phyloP scores from a whole-genome alignment of 2,329 filamentous ascomycete species.

The Trichophyton rubrum region DNA sequence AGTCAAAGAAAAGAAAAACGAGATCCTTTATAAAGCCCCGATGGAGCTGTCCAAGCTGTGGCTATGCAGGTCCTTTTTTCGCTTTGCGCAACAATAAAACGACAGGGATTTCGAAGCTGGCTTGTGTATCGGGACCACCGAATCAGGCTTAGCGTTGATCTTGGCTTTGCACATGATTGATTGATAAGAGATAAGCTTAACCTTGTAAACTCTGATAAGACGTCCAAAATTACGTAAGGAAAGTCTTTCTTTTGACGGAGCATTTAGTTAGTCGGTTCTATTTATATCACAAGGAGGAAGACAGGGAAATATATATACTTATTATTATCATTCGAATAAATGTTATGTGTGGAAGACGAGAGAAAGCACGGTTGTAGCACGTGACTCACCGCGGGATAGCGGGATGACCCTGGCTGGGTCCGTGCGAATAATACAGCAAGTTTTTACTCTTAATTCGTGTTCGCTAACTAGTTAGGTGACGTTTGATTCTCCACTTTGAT shows the following conservation, averaged over 20 bases:
- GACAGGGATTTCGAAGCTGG: not conserved
- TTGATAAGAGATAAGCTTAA: slow-evolving; percentile 4
- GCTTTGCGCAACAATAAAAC: not conserved
- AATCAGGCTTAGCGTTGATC: not conserved
- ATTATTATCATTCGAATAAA: too few relatives aligned
- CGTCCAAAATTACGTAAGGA: not conserved
- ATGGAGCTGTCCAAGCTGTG: not conserved
- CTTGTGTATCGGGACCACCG: not conserved
- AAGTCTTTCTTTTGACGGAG: not conserved
- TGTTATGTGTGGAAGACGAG: too few relatives aligned
- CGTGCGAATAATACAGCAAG: too few relatives aligned
- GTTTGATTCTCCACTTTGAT: too few relatives aligned
- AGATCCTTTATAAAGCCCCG: not conserved
- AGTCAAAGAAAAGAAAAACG: not conserved
- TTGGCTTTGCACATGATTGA: not conserved
- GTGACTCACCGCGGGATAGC: too few relatives aligned
- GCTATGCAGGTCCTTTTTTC: not conserved
- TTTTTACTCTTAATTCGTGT: too few relatives aligned
- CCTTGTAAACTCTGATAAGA: not conserved
- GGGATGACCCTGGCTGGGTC: too few relatives aligned
- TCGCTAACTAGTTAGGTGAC: too few relatives aligned
- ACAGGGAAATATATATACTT: too few relatives aligned
- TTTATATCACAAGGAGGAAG: too few relatives aligned
- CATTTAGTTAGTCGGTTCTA: too few relatives aligned
- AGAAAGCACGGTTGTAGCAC: too few relatives aligned